These are phyloP conservation scores for Capsicum rhomboideum DNA, from an alignment of 257 asterid genomes.

Conservation along the genomic window DNA sequence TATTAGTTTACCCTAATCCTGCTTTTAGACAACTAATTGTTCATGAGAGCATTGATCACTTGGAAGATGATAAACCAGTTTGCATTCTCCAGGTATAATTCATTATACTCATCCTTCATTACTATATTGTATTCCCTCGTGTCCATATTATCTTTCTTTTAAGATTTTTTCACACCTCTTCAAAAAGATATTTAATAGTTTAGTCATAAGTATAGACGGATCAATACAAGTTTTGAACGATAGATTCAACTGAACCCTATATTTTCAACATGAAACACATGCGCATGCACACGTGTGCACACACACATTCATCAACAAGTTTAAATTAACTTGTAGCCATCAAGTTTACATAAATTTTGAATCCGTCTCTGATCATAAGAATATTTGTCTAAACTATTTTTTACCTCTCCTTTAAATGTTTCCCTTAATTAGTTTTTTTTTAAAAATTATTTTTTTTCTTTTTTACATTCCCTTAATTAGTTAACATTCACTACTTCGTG, in stretches of 20 bases:
- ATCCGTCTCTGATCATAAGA: not conserved
- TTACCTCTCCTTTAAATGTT: not conserved
- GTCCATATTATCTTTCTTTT: not conserved
- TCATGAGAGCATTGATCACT: constrained; percentile 22
- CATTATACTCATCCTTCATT: not conserved
- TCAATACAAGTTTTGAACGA: not conserved
- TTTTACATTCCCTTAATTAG: too few species aligned
- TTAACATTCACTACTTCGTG: not conserved
- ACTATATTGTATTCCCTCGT: not conserved
- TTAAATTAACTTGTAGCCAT: too few species aligned
- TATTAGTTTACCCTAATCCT: constrained; percentile 74
- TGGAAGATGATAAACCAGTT: constrained; percentile 54
- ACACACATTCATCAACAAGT: too few species aligned
- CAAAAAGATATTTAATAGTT: not conserved
- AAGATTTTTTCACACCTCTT: not conserved
- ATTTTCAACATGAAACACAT: not conserved
- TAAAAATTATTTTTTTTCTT: too few species aligned
- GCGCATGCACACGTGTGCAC: too few species aligned
- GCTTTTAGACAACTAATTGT: constrained; percentile 61
- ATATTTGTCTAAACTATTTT: not conserved
- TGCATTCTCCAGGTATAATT: constrained; percentile 66
- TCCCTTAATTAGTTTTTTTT: too few species aligned
- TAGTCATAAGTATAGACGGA: not conserved
- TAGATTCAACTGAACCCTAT: not conserved
- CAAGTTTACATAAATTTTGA: not conserved